phyloP scores from a whole-genome alignment of 768 basidiomycete genomes.

The Suillus placidus region DNA sequence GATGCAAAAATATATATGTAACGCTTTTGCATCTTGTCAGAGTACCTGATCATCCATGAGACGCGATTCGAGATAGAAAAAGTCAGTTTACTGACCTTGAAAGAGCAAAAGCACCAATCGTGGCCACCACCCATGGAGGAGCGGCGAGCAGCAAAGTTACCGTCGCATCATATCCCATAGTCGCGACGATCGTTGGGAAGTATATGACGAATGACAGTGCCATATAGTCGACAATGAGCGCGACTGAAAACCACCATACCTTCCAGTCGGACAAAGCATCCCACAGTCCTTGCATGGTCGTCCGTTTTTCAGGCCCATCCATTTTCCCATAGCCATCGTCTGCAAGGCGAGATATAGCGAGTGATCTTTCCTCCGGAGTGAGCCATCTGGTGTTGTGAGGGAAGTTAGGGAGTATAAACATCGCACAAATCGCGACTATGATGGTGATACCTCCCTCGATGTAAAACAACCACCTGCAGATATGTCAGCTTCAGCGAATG shows the following conservation, averaged over 20 bases:
- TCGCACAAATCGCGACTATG: slow-evolving; percentile 47
- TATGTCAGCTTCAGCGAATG: background rate
- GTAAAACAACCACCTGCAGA: slow-evolving; percentile 63
- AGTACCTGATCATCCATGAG: slow-evolving; percentile 48
- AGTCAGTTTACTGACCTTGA: background rate
- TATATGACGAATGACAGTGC: slow-evolving; percentile 68
- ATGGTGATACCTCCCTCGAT: slow-evolving; percentile 62
- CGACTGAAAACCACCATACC: slow-evolving; percentile 46
- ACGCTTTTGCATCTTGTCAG: slow-evolving; percentile 67
- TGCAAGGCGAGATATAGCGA: slow-evolving; percentile 57
- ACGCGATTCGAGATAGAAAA: background rate
- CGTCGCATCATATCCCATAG: slow-evolving; percentile 40
- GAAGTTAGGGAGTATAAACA: slow-evolving; percentile 71
- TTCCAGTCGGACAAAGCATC: slow-evolving; percentile 71
- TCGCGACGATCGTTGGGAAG: background rate
- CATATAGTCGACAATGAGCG: slow-evolving; percentile 40
- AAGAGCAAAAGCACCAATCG: slow-evolving; percentile 33
- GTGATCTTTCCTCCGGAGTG: slow-evolving; percentile 49
- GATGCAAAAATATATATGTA: slow-evolving; percentile 64
- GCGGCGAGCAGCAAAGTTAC: slow-evolving; percentile 44
- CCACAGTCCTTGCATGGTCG: slow-evolving; percentile 44
- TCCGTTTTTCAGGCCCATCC: slow-evolving; percentile 36
- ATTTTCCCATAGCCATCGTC: slow-evolving; percentile 70
- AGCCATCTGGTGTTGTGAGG: slow-evolving; percentile 60
- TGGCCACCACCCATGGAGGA: slow-evolving; percentile 40